Base-by-base conservation (phyloP, 2,329 filamentous ascomycete species). In the Fusarium sp. region DNA sequence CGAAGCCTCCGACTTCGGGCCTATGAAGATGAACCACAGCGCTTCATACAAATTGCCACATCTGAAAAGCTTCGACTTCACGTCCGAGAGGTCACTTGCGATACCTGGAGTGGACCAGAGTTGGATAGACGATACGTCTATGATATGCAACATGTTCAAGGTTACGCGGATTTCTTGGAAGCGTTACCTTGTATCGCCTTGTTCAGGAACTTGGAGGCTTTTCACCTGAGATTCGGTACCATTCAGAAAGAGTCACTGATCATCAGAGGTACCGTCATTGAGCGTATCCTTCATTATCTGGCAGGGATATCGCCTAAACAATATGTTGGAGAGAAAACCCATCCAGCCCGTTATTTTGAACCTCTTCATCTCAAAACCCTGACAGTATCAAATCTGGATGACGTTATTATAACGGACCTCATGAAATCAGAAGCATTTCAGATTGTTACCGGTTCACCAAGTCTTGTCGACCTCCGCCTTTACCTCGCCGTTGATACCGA, bases 271-370 rank as follows among this genome's bases (percentile, higher is more conserved):
- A 44, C 49, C 5, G 42, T 74, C 2, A 33, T 72, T 4, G 38
- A 70, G 22, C 64, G 49, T 3, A 14, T 74, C 6, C 74, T 71
- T 38, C 42, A 56, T 2, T 70, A 58, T 17, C 36, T 75, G 1
- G 71, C 60, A 6, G 66, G 66, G 0, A 57, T 60, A 6, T 68
- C 64, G 66, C 38, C 38, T 11, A 31, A 22, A 7, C 9, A 10
- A 8, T 22, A 42, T 12, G 44, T 62, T 17, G 64, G 62, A 22
- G 10, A 38, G 16, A 29, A 20, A 22, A 2, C 36, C 6, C 22
- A 20, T 2, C 40, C 24, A 14, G 8, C 8, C 1, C 12, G 6
- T 29, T 17, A 4, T n/a, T 5, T 22, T 8, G 31, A 17, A 6
- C n/a, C 29, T 2, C n/a, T 35, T 33, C 36, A 36, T 2, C 24